Conservation (phyloP, 208 protist species). For the Trypanosoma boissoni region DNA sequence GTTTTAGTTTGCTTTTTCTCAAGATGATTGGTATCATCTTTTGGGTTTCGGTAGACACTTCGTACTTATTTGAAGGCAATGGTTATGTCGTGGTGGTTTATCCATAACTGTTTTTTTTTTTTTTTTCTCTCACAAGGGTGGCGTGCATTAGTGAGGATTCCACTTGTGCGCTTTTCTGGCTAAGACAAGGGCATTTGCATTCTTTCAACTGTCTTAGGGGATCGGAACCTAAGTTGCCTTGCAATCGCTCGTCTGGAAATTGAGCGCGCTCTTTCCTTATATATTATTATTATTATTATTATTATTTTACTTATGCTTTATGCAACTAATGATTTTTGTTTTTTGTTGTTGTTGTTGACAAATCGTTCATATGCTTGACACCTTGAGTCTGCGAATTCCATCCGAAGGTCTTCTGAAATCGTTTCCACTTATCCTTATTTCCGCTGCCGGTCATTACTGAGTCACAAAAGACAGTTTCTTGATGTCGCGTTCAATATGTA, state of each 20-base stretch:
- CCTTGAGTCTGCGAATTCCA: slow-evolving; percentile 29
- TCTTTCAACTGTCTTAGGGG: slow-evolving; percentile 61
- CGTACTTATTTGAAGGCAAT: slow-evolving; percentile 29
- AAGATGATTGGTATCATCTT: slow-evolving; percentile 48
- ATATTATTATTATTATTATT: too few species aligned
- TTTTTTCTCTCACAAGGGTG: slow-evolving; percentile 35
- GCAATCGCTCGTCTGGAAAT: slow-evolving; percentile 71
- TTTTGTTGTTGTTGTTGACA: slow-evolving; percentile 15
- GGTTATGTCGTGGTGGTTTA: too few species aligned
- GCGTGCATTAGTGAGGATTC: slow-evolving; percentile 49
- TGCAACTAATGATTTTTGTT: slow-evolving; percentile 17
- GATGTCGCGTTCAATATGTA: slow-evolving; percentile 20
- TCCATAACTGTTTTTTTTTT: slow-evolving; percentile 20
- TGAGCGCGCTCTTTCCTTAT: slow-evolving; percentile 53
- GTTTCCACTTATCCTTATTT: slow-evolving; percentile 66
- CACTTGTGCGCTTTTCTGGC: slow-evolving; percentile 62
- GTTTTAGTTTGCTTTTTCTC: slow-evolving; percentile 50
- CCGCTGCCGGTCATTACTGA: slow-evolving; percentile 63
- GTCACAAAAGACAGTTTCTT: slow-evolving; percentile 21
- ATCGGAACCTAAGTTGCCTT: slow-evolving; percentile 63
- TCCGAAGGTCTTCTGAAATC: slow-evolving; percentile 56
- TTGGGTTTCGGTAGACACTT: slow-evolving; percentile 56
- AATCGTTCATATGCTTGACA: too few species aligned
- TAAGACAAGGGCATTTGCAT: slow-evolving; percentile 54
- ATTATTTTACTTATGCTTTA: too few species aligned